Evolutionary conservation across 2,329 filamentous ascomycete species (phyloP).

Genomic region (Thielaviopsis populi): DNA sequence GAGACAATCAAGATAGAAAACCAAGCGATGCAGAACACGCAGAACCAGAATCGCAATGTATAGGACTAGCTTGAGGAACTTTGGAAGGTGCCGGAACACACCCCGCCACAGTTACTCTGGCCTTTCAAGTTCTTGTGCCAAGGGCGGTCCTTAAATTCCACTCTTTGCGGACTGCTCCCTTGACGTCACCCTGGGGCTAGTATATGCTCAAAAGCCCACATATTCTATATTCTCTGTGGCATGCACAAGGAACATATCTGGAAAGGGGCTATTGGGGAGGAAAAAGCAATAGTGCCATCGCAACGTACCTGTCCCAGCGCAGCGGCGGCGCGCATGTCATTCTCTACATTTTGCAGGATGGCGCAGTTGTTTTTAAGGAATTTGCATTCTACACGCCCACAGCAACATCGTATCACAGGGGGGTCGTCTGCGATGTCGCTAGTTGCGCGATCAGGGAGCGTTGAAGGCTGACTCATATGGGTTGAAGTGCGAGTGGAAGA

Average conservation of each 20-base stretch:
- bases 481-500: not conserved
- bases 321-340: constrained; percentile 74
- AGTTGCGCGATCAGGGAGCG: not conserved
- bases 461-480: not conserved
- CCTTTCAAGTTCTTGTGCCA: not conserved
- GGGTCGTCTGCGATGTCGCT: constrained; percentile 17
- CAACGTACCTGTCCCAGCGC: constrained; percentile 77
- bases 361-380: constrained; percentile 68
- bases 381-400: constrained; percentile 63
- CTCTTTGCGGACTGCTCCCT: not conserved
- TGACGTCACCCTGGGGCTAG: constrained; percentile 4
- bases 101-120: not conserved
- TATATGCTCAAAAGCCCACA: constrained; percentile 1
- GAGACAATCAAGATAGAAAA: not conserved
- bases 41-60: not conserved
- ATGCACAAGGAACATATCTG: not conserved
- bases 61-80: not conserved
- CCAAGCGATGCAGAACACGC: not conserved
- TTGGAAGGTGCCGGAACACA: not conserved
- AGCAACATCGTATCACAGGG: constrained; percentile 56
- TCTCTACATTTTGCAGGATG: constrained; percentile 67
- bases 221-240: not conserved
- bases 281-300: not conserved
- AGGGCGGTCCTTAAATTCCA: constrained; percentile 6
- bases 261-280: not conserved